Evolutionary conservation across 2,329 filamentous ascomycete genomes (phyloP).

Genomic region (Periconia sp.): DNA sequence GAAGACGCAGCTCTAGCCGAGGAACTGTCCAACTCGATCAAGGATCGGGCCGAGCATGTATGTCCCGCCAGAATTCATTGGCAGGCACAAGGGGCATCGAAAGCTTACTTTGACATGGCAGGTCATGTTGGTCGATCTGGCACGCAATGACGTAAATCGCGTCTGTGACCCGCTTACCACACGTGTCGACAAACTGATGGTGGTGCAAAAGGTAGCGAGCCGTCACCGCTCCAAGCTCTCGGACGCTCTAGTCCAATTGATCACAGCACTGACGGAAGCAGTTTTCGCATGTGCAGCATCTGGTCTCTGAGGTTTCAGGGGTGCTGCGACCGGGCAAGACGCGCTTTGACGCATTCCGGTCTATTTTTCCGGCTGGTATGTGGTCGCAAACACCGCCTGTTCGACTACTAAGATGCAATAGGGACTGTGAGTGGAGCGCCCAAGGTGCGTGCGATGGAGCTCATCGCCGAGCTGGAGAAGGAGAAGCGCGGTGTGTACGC

Average conservation of each 20-base stretch:
- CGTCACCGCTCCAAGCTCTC: conserved; percentile 2
- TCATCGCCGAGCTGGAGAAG: conserved; percentile 90
- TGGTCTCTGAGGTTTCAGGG: conserved; percentile 94
- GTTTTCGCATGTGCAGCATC: conserved; percentile 96
- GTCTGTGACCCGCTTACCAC: conserved; percentile 91
- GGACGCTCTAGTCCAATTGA: neutral
- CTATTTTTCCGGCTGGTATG: conserved; percentile 89
- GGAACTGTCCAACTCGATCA: conserved; percentile 78
- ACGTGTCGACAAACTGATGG: conserved; percentile 91
- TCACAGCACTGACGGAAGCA: conserved; percentile 40
- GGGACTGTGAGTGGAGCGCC: conserved; percentile 89
- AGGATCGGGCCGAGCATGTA: conserved; percentile 67
- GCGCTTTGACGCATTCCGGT: conserved; percentile 92
- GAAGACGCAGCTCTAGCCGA: conserved; percentile 82
- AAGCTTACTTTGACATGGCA: conserved; percentile 55
- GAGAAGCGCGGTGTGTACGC: conserved; percentile 97
- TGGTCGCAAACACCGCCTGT: conserved; percentile 12
- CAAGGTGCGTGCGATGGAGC: conserved; percentile 95
- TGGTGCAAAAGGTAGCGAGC: conserved; percentile 51
- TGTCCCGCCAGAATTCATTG: conserved; percentile 11
- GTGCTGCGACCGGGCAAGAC: conserved; percentile 83
- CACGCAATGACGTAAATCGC: conserved; percentile 94
- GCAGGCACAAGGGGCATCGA: conserved; percentile 64
- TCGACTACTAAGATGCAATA: conserved; percentile 18
- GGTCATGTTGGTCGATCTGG: conserved; percentile 97